Base-by-base conservation (phyloP, 2,329 filamentous ascomycete genomes). In the Microsporum canis region DNA sequence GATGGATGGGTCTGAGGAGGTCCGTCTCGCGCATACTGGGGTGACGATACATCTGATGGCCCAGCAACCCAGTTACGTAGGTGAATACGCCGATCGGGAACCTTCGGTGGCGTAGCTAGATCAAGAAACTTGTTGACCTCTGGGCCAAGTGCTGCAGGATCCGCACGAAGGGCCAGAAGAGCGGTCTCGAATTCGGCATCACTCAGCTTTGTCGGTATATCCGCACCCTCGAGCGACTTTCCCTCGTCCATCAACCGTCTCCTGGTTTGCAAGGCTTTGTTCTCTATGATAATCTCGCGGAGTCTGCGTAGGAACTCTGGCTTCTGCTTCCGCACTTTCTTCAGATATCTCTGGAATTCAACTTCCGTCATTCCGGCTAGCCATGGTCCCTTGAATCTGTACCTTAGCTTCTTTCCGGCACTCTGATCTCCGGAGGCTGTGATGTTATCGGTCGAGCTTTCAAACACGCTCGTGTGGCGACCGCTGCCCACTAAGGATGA, bases 1-100 rank as follows among this genome's bases (percentile, higher is more conserved):
- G 82, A 84, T 2, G 85, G 84, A 71, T 88, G 85, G 5, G 85
- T 87, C 62, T 79, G 80, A 1, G 83, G 82, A 23, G 82, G 82
- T 2, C 80, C 80, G 33, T 70, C 70, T 36, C 71, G 67, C 38
- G 73, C 73, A 66, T 80, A 81, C 61, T 76, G 74, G 7, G 72
- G 62, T 5, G 77, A 71, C 31, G 69, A 71, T 55, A 73, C 63
- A 55, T 71, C 72, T 55, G 68, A 72, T 45, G 66, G 70, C 12
- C 63, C 76, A 63, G 65, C 71, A 64, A 66, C 68, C 70, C 68
- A 79, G 65, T 72, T 71, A 43, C 68, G 69, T 29, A 63, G 59
- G 45, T 68, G 69, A 31, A 74, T 68, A 31, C 74, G 70, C 60
- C 72, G 66, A 64, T 64, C 70, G 7, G 74, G 71, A 3, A 73